phyloP scores from a whole-genome alignment of 164 flowering plant genomes.

The Aristolochia fimbriata region DNA sequence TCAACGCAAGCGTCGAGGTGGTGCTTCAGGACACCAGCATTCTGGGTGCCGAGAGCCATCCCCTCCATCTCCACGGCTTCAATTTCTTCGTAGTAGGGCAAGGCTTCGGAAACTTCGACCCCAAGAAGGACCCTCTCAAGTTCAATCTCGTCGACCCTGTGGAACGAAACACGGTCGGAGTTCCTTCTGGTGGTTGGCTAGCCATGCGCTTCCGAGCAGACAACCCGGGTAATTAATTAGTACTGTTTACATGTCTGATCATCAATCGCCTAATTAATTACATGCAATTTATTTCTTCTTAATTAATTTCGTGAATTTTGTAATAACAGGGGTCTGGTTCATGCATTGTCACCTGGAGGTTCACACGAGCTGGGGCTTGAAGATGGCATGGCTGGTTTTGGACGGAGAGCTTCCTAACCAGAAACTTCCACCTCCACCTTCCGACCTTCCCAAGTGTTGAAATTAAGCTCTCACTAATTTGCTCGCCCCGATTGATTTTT shows the following conservation, averaged over 20 bases:
- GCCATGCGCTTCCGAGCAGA: slow-evolving; percentile 54
- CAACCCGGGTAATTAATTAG: slow-evolving; percentile 43
- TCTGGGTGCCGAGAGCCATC: slow-evolving; percentile 60
- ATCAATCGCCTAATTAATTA: too few relatives aligned
- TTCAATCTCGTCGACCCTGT: slow-evolving; percentile 53
- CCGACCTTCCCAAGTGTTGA: slow-evolving; percentile 56
- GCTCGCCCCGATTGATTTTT: too few relatives aligned
- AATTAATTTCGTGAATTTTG: too few relatives aligned
- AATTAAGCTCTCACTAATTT: too few relatives aligned
- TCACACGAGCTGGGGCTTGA: slow-evolving; percentile 56
- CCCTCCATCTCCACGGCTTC: slow-evolving; percentile 66
- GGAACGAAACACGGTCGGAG: slow-evolving; percentile 52
- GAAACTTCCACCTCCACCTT: slow-evolving; percentile 48
- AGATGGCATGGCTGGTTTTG: slow-evolving; percentile 47
- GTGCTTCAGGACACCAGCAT: slow-evolving; percentile 65
- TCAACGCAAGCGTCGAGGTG: slow-evolving; percentile 52
- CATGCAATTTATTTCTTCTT: too few relatives aligned
- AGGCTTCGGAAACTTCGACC: slow-evolving; percentile 57
- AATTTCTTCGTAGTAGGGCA: slow-evolving; percentile 64
- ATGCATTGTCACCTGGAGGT: slow-evolving; percentile 60
- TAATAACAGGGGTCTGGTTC: slow-evolving; percentile 43
- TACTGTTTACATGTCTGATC: too few relatives aligned
- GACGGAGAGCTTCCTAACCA: slow-evolving; percentile 37
- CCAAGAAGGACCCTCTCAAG: slow-evolving; percentile 33
- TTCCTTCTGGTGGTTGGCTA: slow-evolving; percentile 57